These are phyloP conservation scores for Nemophila menziesii DNA, from an alignment of 257 asterid species.

Conservation along the genomic window DNA sequence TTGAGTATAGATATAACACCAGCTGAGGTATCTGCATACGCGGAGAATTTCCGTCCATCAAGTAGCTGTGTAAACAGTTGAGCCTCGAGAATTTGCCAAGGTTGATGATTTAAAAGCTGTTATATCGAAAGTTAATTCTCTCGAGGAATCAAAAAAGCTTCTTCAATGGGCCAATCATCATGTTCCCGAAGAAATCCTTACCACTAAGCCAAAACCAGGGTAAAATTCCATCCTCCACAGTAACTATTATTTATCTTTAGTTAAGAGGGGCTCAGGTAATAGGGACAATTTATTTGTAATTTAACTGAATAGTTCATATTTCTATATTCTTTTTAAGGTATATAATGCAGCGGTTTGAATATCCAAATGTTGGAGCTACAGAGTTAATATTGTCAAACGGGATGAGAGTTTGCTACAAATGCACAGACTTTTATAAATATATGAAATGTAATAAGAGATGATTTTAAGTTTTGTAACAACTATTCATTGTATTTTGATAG, in stretches of 20 bases:
- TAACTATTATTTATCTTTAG: too few species aligned
- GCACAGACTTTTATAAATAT: slow-evolving; percentile 88
- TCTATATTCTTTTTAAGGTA: slow-evolving; percentile 34
- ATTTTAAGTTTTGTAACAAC: too few species aligned
- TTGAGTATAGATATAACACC: slow-evolving; percentile 56
- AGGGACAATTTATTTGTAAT: too few species aligned
- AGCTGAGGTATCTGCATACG: slow-evolving; percentile 70
- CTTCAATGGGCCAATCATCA: slow-evolving; percentile 77
- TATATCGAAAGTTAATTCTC: slow-evolving; percentile 52
- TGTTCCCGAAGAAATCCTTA: slow-evolving; percentile 81
- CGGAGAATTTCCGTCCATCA: slow-evolving; percentile 62
- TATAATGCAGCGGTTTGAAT: slow-evolving; percentile 54
- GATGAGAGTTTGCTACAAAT: slow-evolving; percentile 88
- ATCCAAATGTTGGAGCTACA: slow-evolving; percentile 51
- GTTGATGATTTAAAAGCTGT: slow-evolving; percentile 58
- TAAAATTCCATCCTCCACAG: slow-evolving; percentile 12
- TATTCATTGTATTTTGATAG: too few species aligned
- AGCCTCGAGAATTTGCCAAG: slow-evolving; percentile 68
- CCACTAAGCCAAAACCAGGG: slow-evolving; percentile 72
- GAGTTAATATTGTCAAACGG: slow-evolving; percentile 86
- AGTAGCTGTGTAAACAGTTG: slow-evolving; percentile 80
- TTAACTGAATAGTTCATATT: not conserved
- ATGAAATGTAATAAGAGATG: too few species aligned
- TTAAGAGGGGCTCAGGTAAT: too few species aligned
- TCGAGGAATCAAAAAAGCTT: slow-evolving; percentile 47